Evolutionary conservation across 202 grass and related monocot species (phyloP).

Genomic region (Panicum hallii): DNA sequence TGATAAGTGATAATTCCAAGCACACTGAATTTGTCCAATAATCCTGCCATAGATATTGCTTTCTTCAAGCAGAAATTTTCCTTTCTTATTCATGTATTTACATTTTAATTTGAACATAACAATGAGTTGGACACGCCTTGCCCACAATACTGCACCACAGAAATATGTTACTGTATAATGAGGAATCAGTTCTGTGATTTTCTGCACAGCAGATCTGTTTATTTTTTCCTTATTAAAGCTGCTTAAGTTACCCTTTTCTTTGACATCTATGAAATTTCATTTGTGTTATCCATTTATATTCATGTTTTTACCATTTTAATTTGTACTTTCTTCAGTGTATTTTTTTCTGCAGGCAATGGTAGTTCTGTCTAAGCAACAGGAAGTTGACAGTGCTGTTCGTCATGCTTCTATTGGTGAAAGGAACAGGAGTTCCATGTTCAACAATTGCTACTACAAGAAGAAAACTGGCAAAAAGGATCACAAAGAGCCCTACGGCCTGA

Average conservation of each 20-base stretch:
- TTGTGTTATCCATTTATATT: background rate
- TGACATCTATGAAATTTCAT: constrained; percentile 41
- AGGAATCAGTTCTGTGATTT: too few relatives aligned
- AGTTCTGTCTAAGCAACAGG: constrained; percentile 36
- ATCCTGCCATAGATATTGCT: background rate
- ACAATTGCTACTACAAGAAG: constrained; percentile 39
- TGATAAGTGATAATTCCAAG: background rate
- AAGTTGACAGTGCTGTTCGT: constrained; percentile 18
- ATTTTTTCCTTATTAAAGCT: constrained; percentile 2
- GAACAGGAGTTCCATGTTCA: constrained; percentile 49
- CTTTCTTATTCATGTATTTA: background rate
- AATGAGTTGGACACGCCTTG: background rate
- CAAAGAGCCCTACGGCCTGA: constrained; percentile 48
- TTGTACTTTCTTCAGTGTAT: background rate
- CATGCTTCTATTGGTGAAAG: constrained; percentile 51
- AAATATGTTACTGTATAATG: too few relatives aligned
- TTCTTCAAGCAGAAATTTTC: background rate
- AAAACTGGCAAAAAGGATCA: constrained; percentile 44
- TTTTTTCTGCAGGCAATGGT: constrained; percentile 34
- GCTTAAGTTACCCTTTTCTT: constrained; percentile 30
- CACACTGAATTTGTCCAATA: background rate
- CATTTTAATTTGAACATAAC: constrained; percentile 36
- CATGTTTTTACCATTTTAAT: constrained; percentile 25
- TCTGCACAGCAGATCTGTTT: too few relatives aligned
- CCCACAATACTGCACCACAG: background rate